phyloP scores from a whole-genome alignment of 129 eudicot genomes.

The Flaveria sonorensis region DNA sequence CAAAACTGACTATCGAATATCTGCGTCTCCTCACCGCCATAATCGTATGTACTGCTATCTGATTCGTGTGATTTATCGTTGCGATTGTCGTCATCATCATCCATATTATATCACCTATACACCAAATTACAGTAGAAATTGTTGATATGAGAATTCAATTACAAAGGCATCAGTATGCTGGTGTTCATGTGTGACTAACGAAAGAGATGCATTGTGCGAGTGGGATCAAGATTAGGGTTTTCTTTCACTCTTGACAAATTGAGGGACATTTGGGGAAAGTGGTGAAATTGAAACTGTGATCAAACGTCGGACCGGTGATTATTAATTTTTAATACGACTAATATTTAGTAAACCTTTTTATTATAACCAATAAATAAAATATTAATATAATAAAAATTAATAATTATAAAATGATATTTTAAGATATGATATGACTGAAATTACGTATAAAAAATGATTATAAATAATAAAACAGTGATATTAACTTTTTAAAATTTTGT shows the following conservation, averaged over 20 bases:
- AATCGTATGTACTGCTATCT: conserved; percentile 35
- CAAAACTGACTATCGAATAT: conserved; percentile 45
- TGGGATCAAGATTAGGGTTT: conserved; percentile 19
- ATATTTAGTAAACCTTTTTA: no score
- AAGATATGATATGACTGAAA: no score
- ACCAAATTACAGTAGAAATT: background rate
- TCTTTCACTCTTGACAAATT: background rate
- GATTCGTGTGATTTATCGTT: conserved; percentile 20
- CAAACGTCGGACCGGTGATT: no score
- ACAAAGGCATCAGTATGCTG: background rate
- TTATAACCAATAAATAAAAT: no score
- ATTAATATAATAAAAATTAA: no score
- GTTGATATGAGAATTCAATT: conserved; percentile 1
- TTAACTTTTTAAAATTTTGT: no score
- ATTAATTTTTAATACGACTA: no score
- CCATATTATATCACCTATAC: conserved; percentile 46
- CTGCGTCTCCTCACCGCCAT: conserved; percentile 48
- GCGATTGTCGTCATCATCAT: conserved; percentile 34
- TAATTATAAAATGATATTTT: no score
- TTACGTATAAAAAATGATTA: no score
- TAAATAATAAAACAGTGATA: no score
- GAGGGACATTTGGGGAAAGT: conserved; percentile 33
- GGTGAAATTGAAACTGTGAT: background rate
- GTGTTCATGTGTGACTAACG: no score
- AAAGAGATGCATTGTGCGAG: conserved; percentile 1